phyloP scores from a whole-genome alignment of 2,329 filamentous ascomycete species.

The Clonostachys sp. region DNA sequence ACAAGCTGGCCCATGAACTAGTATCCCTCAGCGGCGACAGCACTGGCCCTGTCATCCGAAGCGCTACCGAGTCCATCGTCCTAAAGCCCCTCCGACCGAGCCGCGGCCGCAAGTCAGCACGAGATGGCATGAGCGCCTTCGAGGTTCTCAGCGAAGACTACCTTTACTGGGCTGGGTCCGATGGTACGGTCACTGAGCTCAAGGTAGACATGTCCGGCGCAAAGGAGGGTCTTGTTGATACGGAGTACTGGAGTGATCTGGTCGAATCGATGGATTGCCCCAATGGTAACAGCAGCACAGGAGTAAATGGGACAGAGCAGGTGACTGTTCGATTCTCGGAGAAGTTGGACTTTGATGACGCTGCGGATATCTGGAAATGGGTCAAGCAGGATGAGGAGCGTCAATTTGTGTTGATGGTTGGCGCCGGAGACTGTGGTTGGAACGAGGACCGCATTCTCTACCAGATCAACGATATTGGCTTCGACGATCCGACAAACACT shows the following conservation, averaged over 20 bases:
- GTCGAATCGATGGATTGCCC: constrained; percentile 1
- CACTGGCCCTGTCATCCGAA: too few relatives aligned
- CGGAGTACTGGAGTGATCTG: background rate
- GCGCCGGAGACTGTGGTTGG: background rate
- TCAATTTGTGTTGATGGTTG: constrained; percentile 1
- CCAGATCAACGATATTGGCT: background rate
- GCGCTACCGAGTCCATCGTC: too few relatives aligned
- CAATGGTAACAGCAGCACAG: background rate
- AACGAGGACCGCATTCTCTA: constrained; percentile 1
- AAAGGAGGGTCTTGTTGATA: background rate
- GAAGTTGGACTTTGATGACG: background rate
- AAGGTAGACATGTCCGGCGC: background rate
- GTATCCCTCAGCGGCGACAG: too few relatives aligned
- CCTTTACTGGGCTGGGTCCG: background rate
- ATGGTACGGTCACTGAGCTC: background rate
- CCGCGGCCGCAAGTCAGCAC: background rate
- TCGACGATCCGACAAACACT: background rate
- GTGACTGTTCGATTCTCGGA: background rate
- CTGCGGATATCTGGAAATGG: constrained; percentile 1
- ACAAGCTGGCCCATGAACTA: too few relatives aligned
- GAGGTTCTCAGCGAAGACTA: background rate
- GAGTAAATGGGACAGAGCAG: background rate
- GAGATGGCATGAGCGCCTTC: background rate
- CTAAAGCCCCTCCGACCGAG: too few relatives aligned
- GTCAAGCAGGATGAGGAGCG: background rate